Conservation (phyloP, 805 yeast species). For the Nakazawaea holstii region DNA sequence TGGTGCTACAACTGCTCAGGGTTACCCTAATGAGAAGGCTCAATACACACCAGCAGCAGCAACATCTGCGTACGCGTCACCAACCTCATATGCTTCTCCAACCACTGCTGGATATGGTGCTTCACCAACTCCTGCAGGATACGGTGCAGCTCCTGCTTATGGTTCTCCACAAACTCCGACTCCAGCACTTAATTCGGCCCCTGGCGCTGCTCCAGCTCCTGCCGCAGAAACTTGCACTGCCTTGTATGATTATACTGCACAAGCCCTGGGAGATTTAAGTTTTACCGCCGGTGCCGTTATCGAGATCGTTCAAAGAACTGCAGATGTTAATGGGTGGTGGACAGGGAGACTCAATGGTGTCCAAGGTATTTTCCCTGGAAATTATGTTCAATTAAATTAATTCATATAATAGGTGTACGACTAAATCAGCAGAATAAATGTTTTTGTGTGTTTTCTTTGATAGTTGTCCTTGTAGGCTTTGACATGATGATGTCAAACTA, state of each 20-base stretch:
- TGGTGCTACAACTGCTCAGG: slow-evolving; percentile 17
- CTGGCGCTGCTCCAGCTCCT: slow-evolving; percentile 28
- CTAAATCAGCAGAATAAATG: no score
- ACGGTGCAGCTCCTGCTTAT: slow-evolving; percentile 11
- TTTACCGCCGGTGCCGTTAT: slow-evolving; percentile 87
- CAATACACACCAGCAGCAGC: slow-evolving; percentile 18
- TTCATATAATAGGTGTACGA: no score
- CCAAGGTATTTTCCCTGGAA: slow-evolving; percentile 93
- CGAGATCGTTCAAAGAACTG: slow-evolving; percentile 74
- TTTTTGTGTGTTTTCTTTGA: no score
- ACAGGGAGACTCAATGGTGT: slow-evolving; percentile 82
- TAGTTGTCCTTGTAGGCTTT: no score
- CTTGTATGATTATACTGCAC: slow-evolving; percentile 85
- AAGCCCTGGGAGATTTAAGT: slow-evolving; percentile 85
- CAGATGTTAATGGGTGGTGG: slow-evolving; percentile 97
- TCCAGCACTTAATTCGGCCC: slow-evolving; percentile 21
- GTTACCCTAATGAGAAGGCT: slow-evolving; percentile 21
- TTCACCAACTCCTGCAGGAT: neutral
- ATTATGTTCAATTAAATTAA: slow-evolving; percentile 74
- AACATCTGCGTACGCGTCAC: slow-evolving; percentile 18
- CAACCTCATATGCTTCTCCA: slow-evolving; percentile 16
- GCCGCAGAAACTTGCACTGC: slow-evolving; percentile 74
- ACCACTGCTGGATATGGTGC: slow-evolving; percentile 15
- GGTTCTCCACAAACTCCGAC: slow-evolving; percentile 21
- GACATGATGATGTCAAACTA: no score